These are phyloP conservation scores for Schrenkiella parvula DNA, from an alignment of 345 rosid genomes.

Conservation along the genomic window DNA sequence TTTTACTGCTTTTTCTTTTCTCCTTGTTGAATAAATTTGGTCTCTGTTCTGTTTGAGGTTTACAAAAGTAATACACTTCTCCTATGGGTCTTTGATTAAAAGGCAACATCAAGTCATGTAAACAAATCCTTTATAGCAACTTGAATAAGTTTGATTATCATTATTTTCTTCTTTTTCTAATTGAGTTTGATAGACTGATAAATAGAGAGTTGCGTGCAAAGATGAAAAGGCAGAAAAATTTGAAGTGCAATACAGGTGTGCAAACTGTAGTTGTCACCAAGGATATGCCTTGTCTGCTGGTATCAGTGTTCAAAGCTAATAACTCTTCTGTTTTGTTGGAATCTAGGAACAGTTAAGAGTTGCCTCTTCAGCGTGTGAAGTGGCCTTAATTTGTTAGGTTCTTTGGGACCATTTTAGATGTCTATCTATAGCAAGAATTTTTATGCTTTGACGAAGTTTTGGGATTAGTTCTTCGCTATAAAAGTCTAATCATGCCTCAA, in stretches of 20 bases:
- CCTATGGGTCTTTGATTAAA: neutral
- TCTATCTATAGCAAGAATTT: constrained; percentile 22
- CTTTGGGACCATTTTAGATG: constrained; percentile 26
- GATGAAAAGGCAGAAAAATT: constrained; percentile 14
- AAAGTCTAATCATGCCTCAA: constrained; percentile 29
- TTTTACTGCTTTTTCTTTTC: neutral
- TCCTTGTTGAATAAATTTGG: neutral
- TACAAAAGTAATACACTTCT: constrained; percentile 5
- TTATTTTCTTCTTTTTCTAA: neutral
- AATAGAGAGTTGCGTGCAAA: constrained; percentile 35
- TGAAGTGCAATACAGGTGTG: constrained; percentile 29
- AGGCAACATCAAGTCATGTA: constrained; percentile 18
- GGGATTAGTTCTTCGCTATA: constrained; percentile 19
- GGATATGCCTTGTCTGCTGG: constrained; percentile 36
- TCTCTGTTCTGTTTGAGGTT: neutral
- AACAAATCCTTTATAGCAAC: constrained; percentile 20
- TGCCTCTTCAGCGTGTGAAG: constrained; percentile 37
- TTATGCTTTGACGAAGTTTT: neutral
- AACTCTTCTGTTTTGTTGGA: constrained; percentile 30
- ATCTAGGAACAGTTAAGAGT: constrained; percentile 24
- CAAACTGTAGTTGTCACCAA: constrained; percentile 31
- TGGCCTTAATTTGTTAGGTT: constrained; percentile 30
- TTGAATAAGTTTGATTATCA: constrained; percentile 8
- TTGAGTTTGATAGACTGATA: constrained; percentile 21
- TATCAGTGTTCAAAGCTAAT: constrained; percentile 21